Evolutionary conservation across 2,329 filamentous ascomycete genomes (phyloP).

Genomic region (Pseudocercospora fijiensis): DNA sequence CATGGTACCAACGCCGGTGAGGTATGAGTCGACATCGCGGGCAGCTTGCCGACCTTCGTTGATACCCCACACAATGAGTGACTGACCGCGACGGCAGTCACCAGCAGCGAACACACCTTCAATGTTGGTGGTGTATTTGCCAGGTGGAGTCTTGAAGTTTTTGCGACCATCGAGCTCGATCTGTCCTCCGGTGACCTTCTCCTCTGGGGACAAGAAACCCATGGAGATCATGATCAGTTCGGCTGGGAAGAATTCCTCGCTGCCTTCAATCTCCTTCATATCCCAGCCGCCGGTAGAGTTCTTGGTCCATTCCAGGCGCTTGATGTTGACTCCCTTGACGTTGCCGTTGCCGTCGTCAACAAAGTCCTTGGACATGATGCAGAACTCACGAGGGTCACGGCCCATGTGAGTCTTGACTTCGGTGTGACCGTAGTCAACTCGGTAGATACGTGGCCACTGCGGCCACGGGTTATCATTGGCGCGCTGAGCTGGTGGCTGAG

Average conservation of each 20-base stretch:
- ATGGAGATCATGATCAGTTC: constrained; percentile 93
- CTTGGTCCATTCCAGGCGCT: constrained; percentile 95
- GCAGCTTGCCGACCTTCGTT: constrained; percentile 94
- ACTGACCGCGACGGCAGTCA: constrained; percentile 92
- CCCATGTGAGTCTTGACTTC: constrained; percentile 96
- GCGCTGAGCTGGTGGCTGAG: constrained; percentile 86
- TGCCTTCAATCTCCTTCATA: constrained; percentile 95
- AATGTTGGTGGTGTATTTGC: constrained; percentile 85
- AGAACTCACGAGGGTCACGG: constrained; percentile 94
- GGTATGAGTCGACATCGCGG: constrained; percentile 85
- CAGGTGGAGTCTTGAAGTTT: constrained; percentile 90
- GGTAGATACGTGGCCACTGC: constrained; percentile 96
- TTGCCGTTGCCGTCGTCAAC: constrained; percentile 82
- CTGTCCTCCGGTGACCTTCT: constrained; percentile 78
- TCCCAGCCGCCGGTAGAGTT: constrained; percentile 88
- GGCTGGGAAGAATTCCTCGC: constrained; percentile 92
- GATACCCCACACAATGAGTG: constrained; percentile 96
- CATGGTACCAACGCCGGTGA: constrained; percentile 70
- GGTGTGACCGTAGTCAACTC: constrained; percentile 95
- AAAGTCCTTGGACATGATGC: constrained; percentile 97
- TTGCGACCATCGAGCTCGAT: constrained; percentile 90
- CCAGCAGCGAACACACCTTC: constrained; percentile 89
- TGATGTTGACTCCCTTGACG: constrained; percentile 93
- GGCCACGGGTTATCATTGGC: constrained; percentile 96
- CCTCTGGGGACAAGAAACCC: constrained; percentile 95